Percentiles rank a stretch among this genome's conserved stretches.
phyloP scores from a whole-genome alignment of 768 basidiomycete species.

The Aureoboletus auriporus region DNA sequence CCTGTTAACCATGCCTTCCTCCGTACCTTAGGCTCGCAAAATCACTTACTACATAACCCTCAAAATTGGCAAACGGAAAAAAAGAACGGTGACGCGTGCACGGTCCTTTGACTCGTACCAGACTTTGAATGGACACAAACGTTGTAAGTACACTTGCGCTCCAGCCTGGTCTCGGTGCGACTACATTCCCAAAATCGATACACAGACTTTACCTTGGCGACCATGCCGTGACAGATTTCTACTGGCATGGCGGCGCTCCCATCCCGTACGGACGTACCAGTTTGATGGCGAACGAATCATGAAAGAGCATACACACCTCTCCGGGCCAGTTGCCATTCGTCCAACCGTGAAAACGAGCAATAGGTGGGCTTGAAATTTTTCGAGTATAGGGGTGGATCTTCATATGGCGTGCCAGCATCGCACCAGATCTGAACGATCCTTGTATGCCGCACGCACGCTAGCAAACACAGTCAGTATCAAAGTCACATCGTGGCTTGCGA shows the following conservation, averaged over 20 bases:
- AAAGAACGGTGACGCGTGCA: slow-evolving; percentile 41
- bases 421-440: too few species aligned
- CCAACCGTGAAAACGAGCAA: slow-evolving; percentile 90
- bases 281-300: not conserved
- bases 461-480: slow-evolving; percentile 46
- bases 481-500: not conserved
- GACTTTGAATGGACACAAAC: slow-evolving; percentile 89
- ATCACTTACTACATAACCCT: slow-evolving; percentile 52
- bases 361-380: slow-evolving; percentile 78
- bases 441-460: slow-evolving; percentile 76
- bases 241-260: not conserved
- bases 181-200: slow-evolving; percentile 92
- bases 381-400: slow-evolving; percentile 84
- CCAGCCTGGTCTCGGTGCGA: slow-evolving; percentile 83
- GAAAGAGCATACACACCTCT: slow-evolving; percentile 35
- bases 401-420: too few species aligned
- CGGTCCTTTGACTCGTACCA: slow-evolving; percentile 91
- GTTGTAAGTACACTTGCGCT: slow-evolving; percentile 86
- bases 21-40: slow-evolving; percentile 89
- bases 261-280: too few species aligned
- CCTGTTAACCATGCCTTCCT: slow-evolving; percentile 88
- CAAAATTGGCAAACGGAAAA: slow-evolving; percentile 1
- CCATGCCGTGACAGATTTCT: slow-evolving; percentile 82
- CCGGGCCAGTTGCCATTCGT: slow-evolving; percentile 79
- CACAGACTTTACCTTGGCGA: slow-evolving; percentile 78